Conservation (phyloP, 2,329 filamentous ascomycete species). For the Geosmithia flava region DNA sequence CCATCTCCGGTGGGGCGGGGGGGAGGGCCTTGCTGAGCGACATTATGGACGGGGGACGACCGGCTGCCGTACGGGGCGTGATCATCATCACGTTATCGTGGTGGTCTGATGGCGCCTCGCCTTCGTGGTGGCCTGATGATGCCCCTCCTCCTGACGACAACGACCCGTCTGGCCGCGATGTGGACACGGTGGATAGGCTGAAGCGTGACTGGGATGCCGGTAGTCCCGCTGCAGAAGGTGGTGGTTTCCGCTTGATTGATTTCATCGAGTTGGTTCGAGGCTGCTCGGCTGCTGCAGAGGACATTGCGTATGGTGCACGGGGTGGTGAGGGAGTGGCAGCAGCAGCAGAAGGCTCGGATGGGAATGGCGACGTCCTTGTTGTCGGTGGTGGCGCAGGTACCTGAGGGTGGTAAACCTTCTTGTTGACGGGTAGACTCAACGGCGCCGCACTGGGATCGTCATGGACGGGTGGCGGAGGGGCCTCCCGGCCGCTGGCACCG, state of each 20-base stretch:
- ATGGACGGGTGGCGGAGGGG: conserved; percentile 50
- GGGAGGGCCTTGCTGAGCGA: conserved; percentile 47
- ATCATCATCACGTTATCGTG: background rate
- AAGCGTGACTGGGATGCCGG: background rate
- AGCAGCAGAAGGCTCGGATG: background rate
- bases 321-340: background rate
- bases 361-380: background rate
- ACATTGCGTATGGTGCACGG: background rate
- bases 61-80: background rate
- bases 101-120: background rate
- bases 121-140: background rate
- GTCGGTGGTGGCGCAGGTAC: background rate
- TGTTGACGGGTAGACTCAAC: background rate
- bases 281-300: background rate
- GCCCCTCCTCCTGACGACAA: background rate
- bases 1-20: conserved; percentile 45
- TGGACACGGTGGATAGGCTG: background rate
- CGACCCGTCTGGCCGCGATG: background rate
- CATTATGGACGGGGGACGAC: conserved; percentile 11
- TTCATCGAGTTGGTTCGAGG: background rate
- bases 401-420: background rate
- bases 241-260: background rate
- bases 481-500: conserved; percentile 56
- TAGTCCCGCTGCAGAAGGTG: background rate
- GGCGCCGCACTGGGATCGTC: conserved; percentile 28